Evolutionary conservation across 768 basidiomycete species (phyloP).

Genomic region (Xerocomellus dryophilus): DNA sequence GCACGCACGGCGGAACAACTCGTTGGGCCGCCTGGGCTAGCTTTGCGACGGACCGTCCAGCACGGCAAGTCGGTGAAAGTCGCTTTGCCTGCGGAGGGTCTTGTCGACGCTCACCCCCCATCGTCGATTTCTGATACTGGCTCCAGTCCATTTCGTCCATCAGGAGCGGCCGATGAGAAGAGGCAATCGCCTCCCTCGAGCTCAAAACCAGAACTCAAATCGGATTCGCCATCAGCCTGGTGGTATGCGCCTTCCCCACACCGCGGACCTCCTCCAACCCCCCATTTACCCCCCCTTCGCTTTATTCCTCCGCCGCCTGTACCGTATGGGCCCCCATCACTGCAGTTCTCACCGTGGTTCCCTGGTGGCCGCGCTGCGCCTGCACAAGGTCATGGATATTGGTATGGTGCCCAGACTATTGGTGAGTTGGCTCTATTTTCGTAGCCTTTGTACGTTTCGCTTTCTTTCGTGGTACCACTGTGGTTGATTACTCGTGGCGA

Average conservation of each 20-base stretch:
- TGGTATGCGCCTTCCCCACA: constrained; percentile 8
- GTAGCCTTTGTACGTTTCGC: neutral
- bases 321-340: constrained; percentile 13
- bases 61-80: neutral
- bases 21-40: constrained; percentile 19
- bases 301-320: constrained; percentile 11
- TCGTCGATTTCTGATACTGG: constrained; percentile 1
- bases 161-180: neutral
- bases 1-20: constrained; percentile 16
- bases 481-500: constrained; percentile 1
- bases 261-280: constrained; percentile 2
- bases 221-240: constrained; percentile 14
- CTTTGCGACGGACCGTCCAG: constrained; percentile 3
- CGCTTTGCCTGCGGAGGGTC: neutral
- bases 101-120: neutral
- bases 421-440: constrained; percentile 20
- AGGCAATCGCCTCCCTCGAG: neutral
- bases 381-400: constrained; percentile 20
- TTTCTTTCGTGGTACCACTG: neutral
- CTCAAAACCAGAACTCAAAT: constrained; percentile 3
- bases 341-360: constrained; percentile 16
- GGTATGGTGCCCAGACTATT: constrained; percentile 16
- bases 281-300: constrained; percentile 7
- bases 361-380: constrained; percentile 8
- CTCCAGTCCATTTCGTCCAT: neutral